Evolutionary conservation across 345 rosid species (phyloP).

Genomic region (Garcia nutans): DNA sequence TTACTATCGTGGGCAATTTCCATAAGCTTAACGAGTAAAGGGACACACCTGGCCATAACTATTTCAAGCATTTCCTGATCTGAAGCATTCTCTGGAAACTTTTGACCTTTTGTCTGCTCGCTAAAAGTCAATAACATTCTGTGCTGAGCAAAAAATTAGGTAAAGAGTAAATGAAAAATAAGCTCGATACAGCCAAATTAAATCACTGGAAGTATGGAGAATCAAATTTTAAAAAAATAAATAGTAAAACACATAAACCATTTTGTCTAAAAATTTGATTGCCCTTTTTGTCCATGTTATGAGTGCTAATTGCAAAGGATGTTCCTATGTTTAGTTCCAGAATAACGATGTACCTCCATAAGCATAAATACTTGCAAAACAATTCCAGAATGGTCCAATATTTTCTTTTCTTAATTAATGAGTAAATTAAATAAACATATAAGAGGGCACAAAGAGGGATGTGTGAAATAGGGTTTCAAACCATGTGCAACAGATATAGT

Average conservation of each 20-base stretch:
- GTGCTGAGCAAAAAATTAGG: constrained; percentile 31
- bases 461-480: neutral
- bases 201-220: neutral
- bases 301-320: neutral
- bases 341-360: neutral
- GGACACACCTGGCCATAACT: constrained; percentile 73
- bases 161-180: neutral
- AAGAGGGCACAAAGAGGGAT: neutral
- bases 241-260: neutral
- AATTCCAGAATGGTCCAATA: neutral
- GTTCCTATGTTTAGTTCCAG: neutral
- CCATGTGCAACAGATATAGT: neutral
- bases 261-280: neutral
- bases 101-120: constrained; percentile 76
- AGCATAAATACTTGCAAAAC: neutral
- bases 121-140: constrained; percentile 88
- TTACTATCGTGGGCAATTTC: neutral
- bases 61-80: constrained; percentile 90
- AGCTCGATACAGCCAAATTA: neutral
- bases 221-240: neutral
- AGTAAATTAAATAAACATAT: neutral
- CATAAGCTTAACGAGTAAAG: constrained; percentile 11
- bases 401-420: neutral
- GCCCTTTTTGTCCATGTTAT: neutral
- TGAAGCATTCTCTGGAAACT: constrained; percentile 70